Conservation (phyloP, 345 rosid species). For the Linum tenue region DNA sequence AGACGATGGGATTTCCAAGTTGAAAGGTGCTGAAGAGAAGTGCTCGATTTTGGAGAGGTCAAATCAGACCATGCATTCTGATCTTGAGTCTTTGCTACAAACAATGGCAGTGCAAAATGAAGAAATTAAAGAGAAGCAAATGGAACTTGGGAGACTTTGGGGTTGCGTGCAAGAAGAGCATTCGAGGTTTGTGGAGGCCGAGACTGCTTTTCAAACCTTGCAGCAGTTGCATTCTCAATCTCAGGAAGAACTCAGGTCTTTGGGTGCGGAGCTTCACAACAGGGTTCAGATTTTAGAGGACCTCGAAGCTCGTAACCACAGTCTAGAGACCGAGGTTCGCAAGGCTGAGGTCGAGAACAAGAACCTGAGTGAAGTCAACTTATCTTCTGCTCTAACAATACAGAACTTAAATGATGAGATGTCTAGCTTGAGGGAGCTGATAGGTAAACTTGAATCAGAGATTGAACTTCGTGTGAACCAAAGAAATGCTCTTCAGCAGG, state of each 20-base stretch:
- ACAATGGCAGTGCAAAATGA: slow-evolving; percentile 57
- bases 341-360: slow-evolving; percentile 47
- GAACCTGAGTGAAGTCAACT: slow-evolving; percentile 49
- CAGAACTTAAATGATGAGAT: slow-evolving; percentile 61
- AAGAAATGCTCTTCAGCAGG: slow-evolving; percentile 97
- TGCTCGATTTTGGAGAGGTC: slow-evolving; percentile 65
- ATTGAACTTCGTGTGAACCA: slow-evolving; percentile 78
- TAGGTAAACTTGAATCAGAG: slow-evolving; percentile 83
- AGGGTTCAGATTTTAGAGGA: slow-evolving; percentile 51
- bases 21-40: slow-evolving; percentile 74
- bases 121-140: slow-evolving; percentile 78
- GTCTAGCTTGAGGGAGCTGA: slow-evolving; percentile 52
- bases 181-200: slow-evolving; percentile 81
- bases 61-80: slow-evolving; percentile 61
- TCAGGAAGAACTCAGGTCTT: slow-evolving; percentile 81
- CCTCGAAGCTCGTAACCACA: slow-evolving; percentile 51
- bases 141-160: slow-evolving; percentile 82
- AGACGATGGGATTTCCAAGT: slow-evolving; percentile 54
- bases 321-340: slow-evolving; percentile 46
- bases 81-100: slow-evolving; percentile 48
- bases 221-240: slow-evolving; percentile 92
- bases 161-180: slow-evolving; percentile 79
- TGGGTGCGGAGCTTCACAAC: slow-evolving; percentile 52
- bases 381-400: slow-evolving; percentile 65
- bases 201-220: slow-evolving; percentile 94